Evolutionary conservation across 352 stramenopile genomes (phyloP).

Genomic region (Phytophthora hibernalis): DNA sequence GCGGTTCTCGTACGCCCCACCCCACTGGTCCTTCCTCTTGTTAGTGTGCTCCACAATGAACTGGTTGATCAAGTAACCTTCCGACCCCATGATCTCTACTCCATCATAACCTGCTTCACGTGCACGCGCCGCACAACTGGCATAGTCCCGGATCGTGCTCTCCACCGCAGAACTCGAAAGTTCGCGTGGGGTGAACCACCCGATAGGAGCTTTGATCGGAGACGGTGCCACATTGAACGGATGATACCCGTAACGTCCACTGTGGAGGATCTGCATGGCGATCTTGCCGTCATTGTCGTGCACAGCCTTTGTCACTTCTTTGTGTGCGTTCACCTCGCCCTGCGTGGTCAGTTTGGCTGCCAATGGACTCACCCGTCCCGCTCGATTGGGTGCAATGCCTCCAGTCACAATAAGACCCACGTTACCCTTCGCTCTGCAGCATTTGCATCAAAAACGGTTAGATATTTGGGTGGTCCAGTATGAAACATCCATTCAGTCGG

Average conservation of each 20-base stretch:
- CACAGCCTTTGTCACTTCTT: conserved; percentile 94
- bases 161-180: conserved; percentile 87
- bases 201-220: conserved; percentile 94
- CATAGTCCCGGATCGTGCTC: conserved; percentile 95
- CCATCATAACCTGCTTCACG: conserved; percentile 96
- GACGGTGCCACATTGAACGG: conserved; percentile 94
- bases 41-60: conserved; percentile 97
- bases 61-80: conserved; percentile 99
- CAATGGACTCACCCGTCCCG: conserved; percentile 93
- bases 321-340: conserved; percentile 90
- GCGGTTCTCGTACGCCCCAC: conserved; percentile 94
- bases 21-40: conserved; percentile 94
- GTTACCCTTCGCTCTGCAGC: conserved; percentile 84
- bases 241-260: conserved; percentile 97
- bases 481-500: background rate
- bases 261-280: conserved; percentile 94
- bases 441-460: conserved; percentile 6
- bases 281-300: conserved; percentile 90
- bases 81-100: conserved; percentile 98
- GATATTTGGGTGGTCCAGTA: no score
- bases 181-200: conserved; percentile 90
- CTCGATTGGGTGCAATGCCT: conserved; percentile 94
- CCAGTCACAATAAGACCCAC: conserved; percentile 96
- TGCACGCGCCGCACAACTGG: conserved; percentile 82
- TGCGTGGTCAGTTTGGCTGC: conserved; percentile 94